These are phyloP conservation scores for Geotrichum reessii DNA, from an alignment of 1,139 yeast species.

Conservation along the genomic window DNA sequence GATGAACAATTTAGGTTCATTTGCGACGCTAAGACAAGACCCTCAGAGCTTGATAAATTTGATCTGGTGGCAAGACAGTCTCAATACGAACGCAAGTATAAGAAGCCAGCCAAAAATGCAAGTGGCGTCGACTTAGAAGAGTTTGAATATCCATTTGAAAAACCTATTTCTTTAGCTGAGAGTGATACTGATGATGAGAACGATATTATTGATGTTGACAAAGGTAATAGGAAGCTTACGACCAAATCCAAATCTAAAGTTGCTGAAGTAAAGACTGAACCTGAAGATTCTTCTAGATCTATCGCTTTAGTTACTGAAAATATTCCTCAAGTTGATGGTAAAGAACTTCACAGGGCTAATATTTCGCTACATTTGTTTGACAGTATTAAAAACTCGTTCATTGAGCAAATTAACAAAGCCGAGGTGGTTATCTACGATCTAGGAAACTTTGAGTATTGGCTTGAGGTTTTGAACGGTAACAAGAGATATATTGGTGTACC, in stretches of 20 bases:
- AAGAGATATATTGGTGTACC: conserved; percentile 40
- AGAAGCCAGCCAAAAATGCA: conserved; percentile 36
- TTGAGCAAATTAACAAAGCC: conserved; percentile 38
- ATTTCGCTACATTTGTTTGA: conserved; percentile 55
- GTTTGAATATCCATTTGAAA: conserved; percentile 42
- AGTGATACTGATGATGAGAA: neutral
- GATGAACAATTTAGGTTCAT: conserved; percentile 83
- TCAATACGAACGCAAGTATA: conserved; percentile 71
- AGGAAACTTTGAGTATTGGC: conserved; percentile 50
- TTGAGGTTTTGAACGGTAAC: conserved; percentile 41
- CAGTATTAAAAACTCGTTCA: conserved; percentile 46
- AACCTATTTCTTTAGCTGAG: neutral
- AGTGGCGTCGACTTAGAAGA: conserved; percentile 46
- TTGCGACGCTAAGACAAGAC: conserved; percentile 56
- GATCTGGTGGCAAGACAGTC: conserved; percentile 60
- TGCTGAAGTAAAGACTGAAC: neutral
- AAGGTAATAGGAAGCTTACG: neutral
- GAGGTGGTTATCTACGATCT: conserved; percentile 42
- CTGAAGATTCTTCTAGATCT: neutral
- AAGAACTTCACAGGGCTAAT: neutral
- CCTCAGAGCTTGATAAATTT: conserved; percentile 57
- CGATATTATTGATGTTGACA: neutral
- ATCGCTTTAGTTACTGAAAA: conserved; percentile 13
- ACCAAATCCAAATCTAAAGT: neutral
- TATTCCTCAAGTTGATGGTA: conserved; percentile 15